These are phyloP conservation scores for Gentiana straminea DNA, from an alignment of 257 asterid genomes.

Conservation along the genomic window DNA sequence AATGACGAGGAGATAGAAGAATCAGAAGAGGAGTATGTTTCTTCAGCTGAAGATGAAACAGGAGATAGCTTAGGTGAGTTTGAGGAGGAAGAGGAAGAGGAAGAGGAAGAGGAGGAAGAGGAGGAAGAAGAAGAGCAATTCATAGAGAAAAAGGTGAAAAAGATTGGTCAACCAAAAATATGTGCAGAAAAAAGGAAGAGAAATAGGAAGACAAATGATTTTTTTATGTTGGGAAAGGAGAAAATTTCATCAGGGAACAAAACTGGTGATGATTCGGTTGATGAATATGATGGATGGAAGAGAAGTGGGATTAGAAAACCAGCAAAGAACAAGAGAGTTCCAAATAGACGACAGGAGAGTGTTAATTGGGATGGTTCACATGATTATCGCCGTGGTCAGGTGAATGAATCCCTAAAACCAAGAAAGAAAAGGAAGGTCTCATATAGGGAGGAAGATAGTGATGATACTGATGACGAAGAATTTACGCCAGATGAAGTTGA, in stretches of 20 bases:
- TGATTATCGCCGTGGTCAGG: constrained; percentile 17
- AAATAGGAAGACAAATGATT: constrained; percentile 31
- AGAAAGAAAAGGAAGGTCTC: constrained; percentile 27
- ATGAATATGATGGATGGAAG: constrained; percentile 15
- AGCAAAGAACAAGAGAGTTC: constrained; percentile 11
- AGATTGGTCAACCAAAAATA: constrained; percentile 21
- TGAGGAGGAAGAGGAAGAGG: constrained; percentile 29
- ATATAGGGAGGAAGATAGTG: constrained; percentile 26
- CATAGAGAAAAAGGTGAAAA: constrained; percentile 35
- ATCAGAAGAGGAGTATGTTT: constrained; percentile 60
- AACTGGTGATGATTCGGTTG: constrained; percentile 18
- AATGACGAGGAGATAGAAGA: constrained; percentile 50
- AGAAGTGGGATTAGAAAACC: constrained; percentile 12
- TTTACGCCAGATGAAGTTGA: constrained; percentile 24
- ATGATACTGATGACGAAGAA: constrained; percentile 23
- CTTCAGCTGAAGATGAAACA: constrained; percentile 65
- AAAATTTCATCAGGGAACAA: constrained; percentile 17
- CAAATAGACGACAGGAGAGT: constrained; percentile 18
- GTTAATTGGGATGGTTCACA: constrained; percentile 22
- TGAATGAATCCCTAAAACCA: constrained; percentile 13
- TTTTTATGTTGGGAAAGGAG: constrained; percentile 24
- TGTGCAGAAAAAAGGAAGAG: constrained; percentile 25
- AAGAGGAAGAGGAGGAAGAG: constrained; percentile 22
- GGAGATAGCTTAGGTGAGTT: constrained; percentile 43
- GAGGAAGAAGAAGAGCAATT: constrained; percentile 22